Evolutionary conservation across 192 early-diverging fungal genomes (phyloP).

Genomic region (Mortierella alpina): DNA sequence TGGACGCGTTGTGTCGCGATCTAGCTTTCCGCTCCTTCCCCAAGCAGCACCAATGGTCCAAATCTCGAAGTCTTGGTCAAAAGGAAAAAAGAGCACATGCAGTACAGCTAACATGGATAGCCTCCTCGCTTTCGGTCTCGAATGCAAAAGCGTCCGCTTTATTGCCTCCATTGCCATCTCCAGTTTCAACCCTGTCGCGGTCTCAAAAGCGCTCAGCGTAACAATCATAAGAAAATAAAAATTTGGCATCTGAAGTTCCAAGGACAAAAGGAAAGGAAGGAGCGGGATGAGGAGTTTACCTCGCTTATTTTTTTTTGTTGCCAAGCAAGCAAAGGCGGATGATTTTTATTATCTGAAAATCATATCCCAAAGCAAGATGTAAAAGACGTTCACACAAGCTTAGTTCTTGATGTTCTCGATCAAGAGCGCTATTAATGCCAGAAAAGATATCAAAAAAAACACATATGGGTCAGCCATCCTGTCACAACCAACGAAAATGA

Average conservation of each 20-base stretch:
- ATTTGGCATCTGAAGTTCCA: neutral
- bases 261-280: no score
- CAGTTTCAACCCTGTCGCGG: no score
- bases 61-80: neutral
- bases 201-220: neutral
- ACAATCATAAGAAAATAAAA: neutral
- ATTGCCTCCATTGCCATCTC: no score
- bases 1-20: constrained; percentile 40
- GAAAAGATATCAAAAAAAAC: neutral
- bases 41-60: constrained; percentile 49
- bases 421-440: constrained; percentile 25
- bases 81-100: no score
- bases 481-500: neutral
- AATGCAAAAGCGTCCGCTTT: no score
- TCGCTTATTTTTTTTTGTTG: constrained; percentile 8
- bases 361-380: constrained; percentile 24
- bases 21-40: constrained; percentile 43
- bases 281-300: no score
- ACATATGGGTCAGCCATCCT: neutral
- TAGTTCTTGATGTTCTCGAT: constrained; percentile 58
- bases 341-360: constrained; percentile 32
- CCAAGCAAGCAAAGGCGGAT: constrained; percentile 18
- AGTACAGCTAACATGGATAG: no score
- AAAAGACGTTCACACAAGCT: constrained; percentile 25
- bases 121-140: no score